These are phyloP conservation scores for Letharia lupina DNA, from an alignment of 495 filamentous ascomycete species.

Conservation along the genomic window DNA sequence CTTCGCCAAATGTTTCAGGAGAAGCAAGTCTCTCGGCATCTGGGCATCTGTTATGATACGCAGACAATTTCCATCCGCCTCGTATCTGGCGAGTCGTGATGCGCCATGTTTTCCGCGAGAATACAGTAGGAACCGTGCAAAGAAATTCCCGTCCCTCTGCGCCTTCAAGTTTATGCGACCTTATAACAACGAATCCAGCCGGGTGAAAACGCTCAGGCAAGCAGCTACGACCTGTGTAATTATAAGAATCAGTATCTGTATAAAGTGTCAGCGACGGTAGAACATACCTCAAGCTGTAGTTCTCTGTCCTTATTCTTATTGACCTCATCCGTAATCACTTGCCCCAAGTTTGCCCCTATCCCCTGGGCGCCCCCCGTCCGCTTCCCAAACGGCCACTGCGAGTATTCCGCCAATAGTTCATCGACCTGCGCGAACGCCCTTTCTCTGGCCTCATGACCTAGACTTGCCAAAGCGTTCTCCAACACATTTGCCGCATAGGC, in stretches of 20 bases:
- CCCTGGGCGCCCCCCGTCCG: slow-evolving; percentile 63
- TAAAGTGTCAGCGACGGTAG: not conserved
- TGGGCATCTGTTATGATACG: not conserved
- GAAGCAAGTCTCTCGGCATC: not conserved
- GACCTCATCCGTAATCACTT: slow-evolving; percentile 80
- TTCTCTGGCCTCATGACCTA: slow-evolving; percentile 90
- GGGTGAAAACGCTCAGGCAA: slow-evolving; percentile 91
- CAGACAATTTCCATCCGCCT: not conserved
- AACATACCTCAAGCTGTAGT: slow-evolving; percentile 79
- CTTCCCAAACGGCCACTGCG: slow-evolving; percentile 89
- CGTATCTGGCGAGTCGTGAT: not conserved
- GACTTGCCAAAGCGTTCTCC: slow-evolving; percentile 88
- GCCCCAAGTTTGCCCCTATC: slow-evolving; percentile 89
- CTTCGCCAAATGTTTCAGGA: not conserved
- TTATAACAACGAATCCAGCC: slow-evolving; percentile 88
- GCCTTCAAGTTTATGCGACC: not conserved
- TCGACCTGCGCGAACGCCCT: slow-evolving; percentile 94
- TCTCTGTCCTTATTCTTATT: slow-evolving; percentile 81
- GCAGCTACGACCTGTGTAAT: slow-evolving; percentile 68
- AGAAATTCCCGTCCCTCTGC: not conserved
- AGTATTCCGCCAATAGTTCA: slow-evolving; percentile 89
- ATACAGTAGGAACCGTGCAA: not conserved
- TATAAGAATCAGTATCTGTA: slow-evolving; percentile 4
- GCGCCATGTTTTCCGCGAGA: not conserved
- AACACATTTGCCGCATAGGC: slow-evolving; percentile 97